Percentiles rank a stretch among this genome's conserved stretches.
Conservation (phyloP, 192 early-diverging fungal genomes). For the Allomyces arbusculus region DNA sequence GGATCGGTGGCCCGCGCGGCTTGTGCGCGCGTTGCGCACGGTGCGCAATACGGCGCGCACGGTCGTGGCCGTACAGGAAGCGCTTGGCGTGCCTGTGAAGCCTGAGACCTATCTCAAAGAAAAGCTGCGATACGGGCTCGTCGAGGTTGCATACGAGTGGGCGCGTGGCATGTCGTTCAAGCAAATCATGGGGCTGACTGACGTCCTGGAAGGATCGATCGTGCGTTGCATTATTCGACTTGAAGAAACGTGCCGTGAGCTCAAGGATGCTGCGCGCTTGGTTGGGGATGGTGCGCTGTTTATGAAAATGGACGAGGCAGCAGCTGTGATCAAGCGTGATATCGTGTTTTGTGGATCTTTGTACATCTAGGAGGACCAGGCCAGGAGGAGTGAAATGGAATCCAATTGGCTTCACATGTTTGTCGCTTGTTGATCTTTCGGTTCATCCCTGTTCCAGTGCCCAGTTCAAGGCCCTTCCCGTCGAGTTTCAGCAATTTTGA, state of each 20-base stretch:
- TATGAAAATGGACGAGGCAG: too few relatives aligned
- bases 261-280: constrained; percentile 57
- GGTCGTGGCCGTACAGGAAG: neutral
- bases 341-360: too few relatives aligned
- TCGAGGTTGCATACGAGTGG: constrained; percentile 97
- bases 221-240: constrained; percentile 84
- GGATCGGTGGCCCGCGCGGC: neutral
- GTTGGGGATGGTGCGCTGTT: too few relatives aligned
- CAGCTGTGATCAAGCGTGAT: too few relatives aligned
- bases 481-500: too few relatives aligned
- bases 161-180: constrained; percentile 79
- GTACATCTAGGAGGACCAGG: too few relatives aligned
- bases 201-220: constrained; percentile 85
- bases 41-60: neutral
- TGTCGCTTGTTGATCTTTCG: too few relatives aligned
- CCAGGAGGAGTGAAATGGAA: constrained; percentile 36
- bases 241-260: constrained; percentile 81
- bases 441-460: too few relatives aligned
- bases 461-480: too few relatives aligned
- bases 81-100: neutral
- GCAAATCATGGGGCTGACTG: constrained; percentile 76
- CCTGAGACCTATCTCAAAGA: constrained; percentile 1
- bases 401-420: too few relatives aligned
- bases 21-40: neutral
- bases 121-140: constrained; percentile 58